These are phyloP conservation scores for Penstemon eatonii DNA, from an alignment of 257 asterid species.

Conservation along the genomic window DNA sequence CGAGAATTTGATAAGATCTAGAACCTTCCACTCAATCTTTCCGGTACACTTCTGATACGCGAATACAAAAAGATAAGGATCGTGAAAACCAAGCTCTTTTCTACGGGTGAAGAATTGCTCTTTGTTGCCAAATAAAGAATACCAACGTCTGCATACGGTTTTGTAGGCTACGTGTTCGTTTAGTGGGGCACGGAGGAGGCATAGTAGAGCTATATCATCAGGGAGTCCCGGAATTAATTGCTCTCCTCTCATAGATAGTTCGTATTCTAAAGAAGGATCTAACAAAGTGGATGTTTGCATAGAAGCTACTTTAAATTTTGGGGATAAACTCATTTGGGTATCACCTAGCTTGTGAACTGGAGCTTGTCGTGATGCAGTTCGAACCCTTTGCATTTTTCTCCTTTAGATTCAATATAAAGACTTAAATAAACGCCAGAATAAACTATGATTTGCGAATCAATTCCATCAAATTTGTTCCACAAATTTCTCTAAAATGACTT, in stretches of 20 bases:
- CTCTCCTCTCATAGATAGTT: constrained; percentile 52
- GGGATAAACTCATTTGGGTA: constrained; percentile 43
- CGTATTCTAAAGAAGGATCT: constrained; percentile 51
- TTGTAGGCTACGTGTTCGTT: constrained; percentile 52
- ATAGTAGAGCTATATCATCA: constrained; percentile 83
- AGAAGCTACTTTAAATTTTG: constrained; percentile 52
- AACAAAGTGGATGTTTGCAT: constrained; percentile 40
- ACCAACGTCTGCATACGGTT: constrained; percentile 77
- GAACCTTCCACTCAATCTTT: constrained; percentile 84
- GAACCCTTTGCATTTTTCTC: constrained; percentile 35
- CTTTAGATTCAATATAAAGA: neutral
- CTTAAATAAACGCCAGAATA: neutral
- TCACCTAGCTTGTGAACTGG: constrained; percentile 49
- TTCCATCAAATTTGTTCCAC: neutral
- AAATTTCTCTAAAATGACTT: neutral
- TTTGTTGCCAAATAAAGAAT: constrained; percentile 66
- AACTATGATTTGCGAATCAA: neutral
- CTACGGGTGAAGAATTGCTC: constrained; percentile 72
- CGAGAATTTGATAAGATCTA: constrained; percentile 56
- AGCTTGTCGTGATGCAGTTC: constrained; percentile 45
- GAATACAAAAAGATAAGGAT: constrained; percentile 88
- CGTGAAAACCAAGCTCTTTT: constrained; percentile 74
- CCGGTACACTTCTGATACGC: constrained; percentile 84
- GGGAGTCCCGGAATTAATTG: constrained; percentile 87
- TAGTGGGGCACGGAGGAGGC: constrained; percentile 87